Evolutionary conservation across 371 early-diverging fungal species (phyloP).

Genomic region (Batrachochytrium dendrobatidis): DNA sequence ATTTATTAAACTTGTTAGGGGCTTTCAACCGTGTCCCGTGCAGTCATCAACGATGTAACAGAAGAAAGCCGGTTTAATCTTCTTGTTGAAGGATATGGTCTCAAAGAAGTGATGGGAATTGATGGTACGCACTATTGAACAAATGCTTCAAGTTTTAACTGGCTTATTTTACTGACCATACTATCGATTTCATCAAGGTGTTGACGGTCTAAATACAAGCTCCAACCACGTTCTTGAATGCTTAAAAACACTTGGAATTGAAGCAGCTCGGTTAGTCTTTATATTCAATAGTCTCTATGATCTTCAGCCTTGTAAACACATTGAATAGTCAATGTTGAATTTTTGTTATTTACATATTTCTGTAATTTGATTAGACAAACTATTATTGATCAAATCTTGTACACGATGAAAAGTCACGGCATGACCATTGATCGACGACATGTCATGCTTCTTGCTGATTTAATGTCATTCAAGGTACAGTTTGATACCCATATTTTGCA

Average conservation of each 20-base stretch:
- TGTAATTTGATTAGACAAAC: slow-evolving; percentile 26
- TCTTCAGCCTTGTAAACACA: not conserved
- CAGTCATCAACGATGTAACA: slow-evolving; percentile 72
- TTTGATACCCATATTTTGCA: not conserved
- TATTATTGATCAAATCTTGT: slow-evolving; percentile 76
- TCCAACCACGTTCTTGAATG: slow-evolving; percentile 96
- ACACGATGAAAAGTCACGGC: slow-evolving; percentile 86
- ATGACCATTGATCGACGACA: slow-evolving; percentile 98
- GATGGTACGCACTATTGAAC: slow-evolving; percentile 34
- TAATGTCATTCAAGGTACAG: slow-evolving; percentile 88
- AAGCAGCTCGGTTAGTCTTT: slow-evolving; percentile 71
- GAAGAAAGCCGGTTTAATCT: slow-evolving; percentile 48
- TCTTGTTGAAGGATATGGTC: slow-evolving; percentile 92
- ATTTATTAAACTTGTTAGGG: slow-evolving; percentile 40
- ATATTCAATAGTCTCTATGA: not conserved
- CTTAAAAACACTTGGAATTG: slow-evolving; percentile 90
- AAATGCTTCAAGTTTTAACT: no score
- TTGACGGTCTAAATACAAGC: slow-evolving; percentile 71
- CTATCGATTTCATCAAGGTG: slow-evolving; percentile 37
- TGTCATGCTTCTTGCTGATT: slow-evolving; percentile 96
- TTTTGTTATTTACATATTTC: slow-evolving; percentile 4
- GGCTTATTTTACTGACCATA: not conserved
- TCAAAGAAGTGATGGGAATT: slow-evolving; percentile 80
- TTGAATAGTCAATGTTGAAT: no score
- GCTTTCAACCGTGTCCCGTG: slow-evolving; percentile 74